These are phyloP conservation scores for Dillenia suffruticosa DNA, from an alignment of 164 flowering plant genomes.

Conservation along the genomic window DNA sequence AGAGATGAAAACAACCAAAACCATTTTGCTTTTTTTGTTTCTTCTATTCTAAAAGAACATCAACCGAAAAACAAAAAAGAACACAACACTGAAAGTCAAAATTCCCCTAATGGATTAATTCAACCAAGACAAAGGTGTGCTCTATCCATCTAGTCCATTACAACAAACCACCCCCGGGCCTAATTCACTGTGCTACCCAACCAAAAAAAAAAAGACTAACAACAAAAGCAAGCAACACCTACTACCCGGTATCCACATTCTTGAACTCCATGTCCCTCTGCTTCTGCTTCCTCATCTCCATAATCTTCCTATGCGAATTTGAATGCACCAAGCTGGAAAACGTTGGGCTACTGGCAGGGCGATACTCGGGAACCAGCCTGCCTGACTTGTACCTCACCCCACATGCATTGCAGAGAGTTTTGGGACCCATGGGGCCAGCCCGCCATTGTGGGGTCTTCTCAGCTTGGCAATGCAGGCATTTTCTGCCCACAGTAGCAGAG, in stretches of 20 bases:
- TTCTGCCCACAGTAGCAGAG: conserved; percentile 33
- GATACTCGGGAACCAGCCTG: conserved; percentile 79
- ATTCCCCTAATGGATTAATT: conserved; percentile 7
- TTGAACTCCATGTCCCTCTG: conserved; percentile 16
- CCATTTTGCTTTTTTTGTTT: too few species aligned
- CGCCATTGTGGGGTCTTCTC: conserved; percentile 96
- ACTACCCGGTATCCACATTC: conserved; percentile 29
- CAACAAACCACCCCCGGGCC: conserved; percentile 8
- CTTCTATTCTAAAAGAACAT: not conserved
- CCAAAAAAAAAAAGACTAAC: too few species aligned
- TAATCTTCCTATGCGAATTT: conserved; percentile 73
- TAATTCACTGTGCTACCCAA: not conserved
- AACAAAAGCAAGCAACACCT: not conserved
- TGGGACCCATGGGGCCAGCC: conserved; percentile 81
- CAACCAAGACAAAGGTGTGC: too few species aligned
- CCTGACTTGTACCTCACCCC: conserved; percentile 92
- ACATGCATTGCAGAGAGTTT: conserved; percentile 91
- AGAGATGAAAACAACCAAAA: too few species aligned
- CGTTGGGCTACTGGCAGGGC: conserved; percentile 82
- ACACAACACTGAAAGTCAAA: conserved; percentile 7
- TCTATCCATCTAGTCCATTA: conserved; percentile 20
- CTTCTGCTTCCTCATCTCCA: conserved; percentile 79
- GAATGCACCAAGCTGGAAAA: conserved; percentile 61
- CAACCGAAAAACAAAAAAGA: too few species aligned
- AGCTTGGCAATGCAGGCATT: conserved; percentile 67